Evolutionary conservation across 164 flowering plant genomes (phyloP).

Genomic region (Warburgia ugandensis): DNA sequence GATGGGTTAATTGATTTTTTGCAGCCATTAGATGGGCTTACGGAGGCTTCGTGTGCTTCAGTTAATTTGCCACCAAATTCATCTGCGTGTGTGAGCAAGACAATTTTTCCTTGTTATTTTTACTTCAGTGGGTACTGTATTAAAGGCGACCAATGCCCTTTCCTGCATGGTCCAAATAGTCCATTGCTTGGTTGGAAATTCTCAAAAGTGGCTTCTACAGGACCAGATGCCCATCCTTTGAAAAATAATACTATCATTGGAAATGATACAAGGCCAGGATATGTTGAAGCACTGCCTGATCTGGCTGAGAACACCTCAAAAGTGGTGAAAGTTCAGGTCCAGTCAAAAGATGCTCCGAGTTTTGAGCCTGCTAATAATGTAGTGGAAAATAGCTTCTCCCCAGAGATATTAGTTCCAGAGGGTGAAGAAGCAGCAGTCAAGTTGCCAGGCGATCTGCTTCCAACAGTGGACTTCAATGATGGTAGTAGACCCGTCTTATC

Average conservation of each 20-base stretch:
- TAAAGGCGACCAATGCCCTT: conserved; percentile 62
- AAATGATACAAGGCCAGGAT: conserved; percentile 15
- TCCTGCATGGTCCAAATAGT: conserved; percentile 40
- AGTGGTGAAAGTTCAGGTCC: conserved; percentile 5
- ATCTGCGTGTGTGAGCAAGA: conserved; percentile 33
- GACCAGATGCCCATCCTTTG: conserved; percentile 11
- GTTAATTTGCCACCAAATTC: conserved; percentile 11
- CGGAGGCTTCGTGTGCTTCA: conserved; percentile 31
- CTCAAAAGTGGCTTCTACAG: conserved; percentile 17
- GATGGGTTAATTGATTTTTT: conserved; percentile 2
- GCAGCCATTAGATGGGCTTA: conserved; percentile 55
- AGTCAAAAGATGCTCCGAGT: conserved; percentile 15
- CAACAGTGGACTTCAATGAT: not conserved
- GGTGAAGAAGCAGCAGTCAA: conserved; percentile 23
- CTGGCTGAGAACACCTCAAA: conserved; percentile 13
- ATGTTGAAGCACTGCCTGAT: conserved; percentile 10
- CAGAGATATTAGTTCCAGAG: conserved; percentile 16
- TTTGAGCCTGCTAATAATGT: conserved; percentile 7
- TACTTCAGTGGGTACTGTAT: conserved; percentile 54
- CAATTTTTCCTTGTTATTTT: conserved; percentile 55
- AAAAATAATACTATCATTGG: conserved; percentile 23
- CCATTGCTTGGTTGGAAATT: conserved; percentile 17
- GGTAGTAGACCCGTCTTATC: conserved; percentile 1
- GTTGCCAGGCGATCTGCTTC: conserved; percentile 13
- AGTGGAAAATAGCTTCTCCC: conserved; percentile 21